Evolutionary conservation across 108 stramenopile genomes (phyloP).

Genomic region (Cyclotella kingstonii): DNA sequence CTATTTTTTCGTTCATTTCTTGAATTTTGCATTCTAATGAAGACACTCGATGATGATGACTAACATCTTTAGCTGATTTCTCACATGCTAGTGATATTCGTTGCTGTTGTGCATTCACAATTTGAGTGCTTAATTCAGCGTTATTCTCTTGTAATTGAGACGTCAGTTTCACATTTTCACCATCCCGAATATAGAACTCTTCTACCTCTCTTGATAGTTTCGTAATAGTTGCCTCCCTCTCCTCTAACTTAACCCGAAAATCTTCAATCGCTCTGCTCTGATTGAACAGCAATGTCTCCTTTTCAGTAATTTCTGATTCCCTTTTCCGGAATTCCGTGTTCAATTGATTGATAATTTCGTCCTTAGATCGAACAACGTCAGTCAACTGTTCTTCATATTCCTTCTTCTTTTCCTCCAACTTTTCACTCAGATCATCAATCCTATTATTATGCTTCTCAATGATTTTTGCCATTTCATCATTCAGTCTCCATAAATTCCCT

Average conservation of each 20-base stretch:
- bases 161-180: neutral
- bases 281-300: neutral
- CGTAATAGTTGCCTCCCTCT: neutral
- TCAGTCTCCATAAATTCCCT: constrained; percentile 18
- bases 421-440: constrained; percentile 26
- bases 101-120: neutral
- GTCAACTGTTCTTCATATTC: constrained; percentile 23
- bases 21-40: constrained; percentile 27
- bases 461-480: constrained; percentile 38
- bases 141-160: neutral
- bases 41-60: constrained; percentile 18
- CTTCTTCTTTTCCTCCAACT: constrained; percentile 16
- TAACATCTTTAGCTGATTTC: no score
- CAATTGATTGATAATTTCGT: constrained; percentile 13
- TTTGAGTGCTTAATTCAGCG: neutral
- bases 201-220: neutral
- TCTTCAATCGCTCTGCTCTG: neutral
- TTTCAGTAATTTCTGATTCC: constrained; percentile 8
- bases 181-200: neutral
- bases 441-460: constrained; percentile 35
- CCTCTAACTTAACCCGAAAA: neutral
- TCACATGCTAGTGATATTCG: neutral
- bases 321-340: constrained; percentile 13
- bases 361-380: constrained; percentile 3
- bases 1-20: constrained; percentile 41